Conservation (phyloP, 768 basidiomycete genomes). For the Boletus rufocinnamomeus region DNA sequence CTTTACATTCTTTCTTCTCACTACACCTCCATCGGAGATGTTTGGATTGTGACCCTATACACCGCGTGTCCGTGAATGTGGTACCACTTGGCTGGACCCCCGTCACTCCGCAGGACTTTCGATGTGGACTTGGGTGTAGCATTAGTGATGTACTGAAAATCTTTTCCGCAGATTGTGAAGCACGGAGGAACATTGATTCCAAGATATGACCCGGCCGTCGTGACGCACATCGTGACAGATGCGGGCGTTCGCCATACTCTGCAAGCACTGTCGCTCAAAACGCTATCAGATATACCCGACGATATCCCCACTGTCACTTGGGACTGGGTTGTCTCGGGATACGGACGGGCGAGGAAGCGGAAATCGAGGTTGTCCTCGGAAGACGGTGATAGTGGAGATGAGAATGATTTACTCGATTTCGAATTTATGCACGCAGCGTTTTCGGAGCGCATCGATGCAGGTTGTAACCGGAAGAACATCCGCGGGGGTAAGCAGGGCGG, state of each 20-base stretch:
- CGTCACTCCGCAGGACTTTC: not conserved
- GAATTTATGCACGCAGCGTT: conserved; percentile 52
- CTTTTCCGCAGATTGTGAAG: conserved; percentile 51
- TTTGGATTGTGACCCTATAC: not conserved
- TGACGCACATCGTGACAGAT: conserved; percentile 72
- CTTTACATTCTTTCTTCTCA: not conserved
- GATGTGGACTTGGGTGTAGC: not conserved
- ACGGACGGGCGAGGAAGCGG: conserved; percentile 28
- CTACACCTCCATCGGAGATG: not conserved
- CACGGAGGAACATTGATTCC: conserved; percentile 65
- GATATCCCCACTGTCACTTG: conserved; percentile 65
- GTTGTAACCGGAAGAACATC: conserved; percentile 27
- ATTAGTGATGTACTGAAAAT: conserved; percentile 5
- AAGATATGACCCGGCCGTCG: conserved; percentile 51
- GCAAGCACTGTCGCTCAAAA: conserved; percentile 49
- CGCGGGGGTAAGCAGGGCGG: conserved; percentile 2
- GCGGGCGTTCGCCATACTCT: conserved; percentile 29
- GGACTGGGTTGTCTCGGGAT: conserved; percentile 56
- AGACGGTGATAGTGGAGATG: conserved; percentile 2
- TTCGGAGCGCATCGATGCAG: conserved; percentile 48
- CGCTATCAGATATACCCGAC: conserved; percentile 58
- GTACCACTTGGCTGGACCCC: too few relatives aligned
- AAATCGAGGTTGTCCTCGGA: conserved; percentile 4
- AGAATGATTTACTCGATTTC: conserved; percentile 31
- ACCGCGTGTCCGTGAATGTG: too few relatives aligned